Base-by-base conservation (phyloP, 2,329 filamentous ascomycete genomes). In the Ambrosiella beaveri region DNA sequence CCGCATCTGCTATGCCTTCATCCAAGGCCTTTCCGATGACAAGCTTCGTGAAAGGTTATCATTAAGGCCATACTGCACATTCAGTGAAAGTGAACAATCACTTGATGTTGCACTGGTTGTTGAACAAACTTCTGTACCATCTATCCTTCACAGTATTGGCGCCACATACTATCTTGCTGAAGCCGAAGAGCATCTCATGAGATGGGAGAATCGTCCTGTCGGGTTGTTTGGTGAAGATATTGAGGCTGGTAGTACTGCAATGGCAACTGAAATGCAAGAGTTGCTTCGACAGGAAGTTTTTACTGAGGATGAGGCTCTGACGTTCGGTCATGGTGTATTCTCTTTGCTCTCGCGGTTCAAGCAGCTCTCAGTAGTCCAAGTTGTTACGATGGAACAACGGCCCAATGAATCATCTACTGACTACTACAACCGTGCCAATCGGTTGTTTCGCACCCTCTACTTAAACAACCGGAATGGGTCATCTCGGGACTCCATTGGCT, bases 401-500 rank as follows among this genome's bases (percentile, higher is more conserved):
- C 47, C 52, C 8, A 61, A 58, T 37, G 59, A 61, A 53, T 47
- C 19, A 12, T 44, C 59, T 15, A 52, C 50, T 49, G 59, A 61
- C 15, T 61, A 61, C 63, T 69, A 74, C 61, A 62, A 63, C 12
- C 74, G 79, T 61, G 68, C 72, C 1, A 62, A 53, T 11, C 60
- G 57, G 4, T 63, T 71, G 7, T 56, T 65, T 5, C 58, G 65
- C n/a, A 71, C 65, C 54, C 65, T 79, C 11, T 64, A 72, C 19
- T 51, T 65, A 2, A 67, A 71, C 1, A 44, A 19, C 17, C 63
- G 74, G 1, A 66, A 66, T 7, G 66, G 59, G 7, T 49, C 56
- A 5, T 39, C 53, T 11, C 27, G 59, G 41, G 84, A 82, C 61
- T 69, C 80, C 37, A 64, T 44, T n/a, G 41, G 15, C 2, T 61